A percentile compares a stretch with the other conserved stretches of the same genome.
These are phyloP conservation scores for Chlorophyllum brunneum DNA, from an alignment of 768 basidiomycete genomes.

Conservation along the genomic window DNA sequence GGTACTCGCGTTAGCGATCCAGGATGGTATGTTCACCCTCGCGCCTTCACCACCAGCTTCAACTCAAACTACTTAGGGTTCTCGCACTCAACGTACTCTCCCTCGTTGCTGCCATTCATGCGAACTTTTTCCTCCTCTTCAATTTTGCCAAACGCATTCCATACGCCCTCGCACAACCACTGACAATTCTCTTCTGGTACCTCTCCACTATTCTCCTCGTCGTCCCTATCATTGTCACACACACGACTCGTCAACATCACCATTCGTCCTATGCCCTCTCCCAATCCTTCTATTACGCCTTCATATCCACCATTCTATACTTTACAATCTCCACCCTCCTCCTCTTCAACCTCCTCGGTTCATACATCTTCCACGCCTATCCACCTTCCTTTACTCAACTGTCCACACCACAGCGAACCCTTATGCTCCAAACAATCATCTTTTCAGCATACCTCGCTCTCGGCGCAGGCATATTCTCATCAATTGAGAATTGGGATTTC, in stretches of 20 bases:
- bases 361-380: conserved; percentile 29
- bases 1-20: conserved; percentile 26
- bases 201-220: conserved; percentile 30
- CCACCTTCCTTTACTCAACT: conserved; percentile 32
- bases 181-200: conserved; percentile 37
- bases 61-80: conserved; percentile 22
- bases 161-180: conserved; percentile 31
- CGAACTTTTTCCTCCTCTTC: conserved; percentile 32
- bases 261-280: conserved; percentile 21
- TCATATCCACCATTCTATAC: conserved; percentile 29
- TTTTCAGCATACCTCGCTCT: conserved; percentile 36
- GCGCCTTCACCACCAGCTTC: neutral
- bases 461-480: conserved; percentile 33
- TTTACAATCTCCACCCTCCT: conserved; percentile 26
- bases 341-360: conserved; percentile 24
- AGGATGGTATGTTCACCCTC: conserved; percentile 24
- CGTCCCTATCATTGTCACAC: conserved; percentile 28
- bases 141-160: conserved; percentile 35
- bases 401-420: conserved; percentile 35
- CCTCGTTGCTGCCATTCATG: conserved; percentile 28
- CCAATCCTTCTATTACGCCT: conserved; percentile 36
- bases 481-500: conserved; percentile 33
- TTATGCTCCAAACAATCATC: conserved; percentile 39
- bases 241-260: conserved; percentile 13
- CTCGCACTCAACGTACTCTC: conserved; percentile 28